phyloP scores from a whole-genome alignment of 192 early-diverging fungal species.

The Mortierella antarctica region DNA sequence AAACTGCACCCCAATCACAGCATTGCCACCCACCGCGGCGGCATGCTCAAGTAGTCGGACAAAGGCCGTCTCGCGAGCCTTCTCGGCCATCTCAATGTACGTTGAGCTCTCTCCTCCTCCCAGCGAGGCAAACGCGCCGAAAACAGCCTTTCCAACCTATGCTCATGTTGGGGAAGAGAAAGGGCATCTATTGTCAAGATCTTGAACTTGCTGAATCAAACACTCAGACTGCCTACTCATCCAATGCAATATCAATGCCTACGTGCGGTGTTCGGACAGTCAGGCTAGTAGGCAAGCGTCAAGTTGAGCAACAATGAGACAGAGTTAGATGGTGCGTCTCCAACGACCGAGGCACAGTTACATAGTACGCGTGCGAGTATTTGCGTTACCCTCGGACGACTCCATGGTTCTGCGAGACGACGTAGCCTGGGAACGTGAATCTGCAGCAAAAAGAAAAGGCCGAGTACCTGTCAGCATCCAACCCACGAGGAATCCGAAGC shows the following conservation, averaged over 20 bases:
- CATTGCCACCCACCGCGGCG: slow-evolving; percentile 47
- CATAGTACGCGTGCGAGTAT: neutral
- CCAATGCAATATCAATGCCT: neutral
- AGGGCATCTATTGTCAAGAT: neutral
- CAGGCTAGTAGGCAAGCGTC: slow-evolving; percentile 1
- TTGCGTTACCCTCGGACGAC: slow-evolving; percentile 40
- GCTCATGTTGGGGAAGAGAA: neutral
- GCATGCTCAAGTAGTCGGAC: slow-evolving; percentile 47
- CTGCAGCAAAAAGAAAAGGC: neutral
- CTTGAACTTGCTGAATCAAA: neutral
- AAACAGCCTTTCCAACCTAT: slow-evolving; percentile 45
- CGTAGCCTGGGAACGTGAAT: slow-evolving; percentile 38
- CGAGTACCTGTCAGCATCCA: slow-evolving; percentile 2
- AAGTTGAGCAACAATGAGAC: neutral
- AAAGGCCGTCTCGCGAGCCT: slow-evolving; percentile 52
- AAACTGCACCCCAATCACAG: slow-evolving; percentile 30
- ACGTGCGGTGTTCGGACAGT: slow-evolving; percentile 46
- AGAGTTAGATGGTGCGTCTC: no score
- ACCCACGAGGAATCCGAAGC: no score
- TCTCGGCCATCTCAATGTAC: slow-evolving; percentile 51
- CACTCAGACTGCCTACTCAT: neutral
- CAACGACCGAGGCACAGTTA: neutral
- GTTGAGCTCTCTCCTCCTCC: slow-evolving; percentile 47
- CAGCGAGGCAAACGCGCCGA: slow-evolving; percentile 47
- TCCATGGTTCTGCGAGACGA: slow-evolving; percentile 32